These are phyloP conservation scores for Nothopassalora personata DNA, from an alignment of 2,329 filamentous ascomycete species.

Conservation along the genomic window DNA sequence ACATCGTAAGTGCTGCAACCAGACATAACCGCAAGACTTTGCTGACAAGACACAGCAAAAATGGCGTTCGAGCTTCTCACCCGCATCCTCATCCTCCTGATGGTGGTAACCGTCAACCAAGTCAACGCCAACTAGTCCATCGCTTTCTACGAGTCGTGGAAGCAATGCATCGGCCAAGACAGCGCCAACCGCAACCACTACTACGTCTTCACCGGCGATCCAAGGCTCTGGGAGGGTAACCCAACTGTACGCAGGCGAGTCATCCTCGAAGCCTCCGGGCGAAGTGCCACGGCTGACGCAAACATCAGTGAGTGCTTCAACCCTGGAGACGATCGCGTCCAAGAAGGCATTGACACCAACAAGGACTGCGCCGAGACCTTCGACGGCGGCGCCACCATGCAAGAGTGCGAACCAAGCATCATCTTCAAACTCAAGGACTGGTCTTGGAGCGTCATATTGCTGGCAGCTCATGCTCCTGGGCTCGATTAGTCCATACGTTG, in stretches of 20 bases:
- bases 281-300: not conserved
- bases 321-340: not conserved
- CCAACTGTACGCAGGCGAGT: not conserved
- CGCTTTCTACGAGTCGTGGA: not conserved
- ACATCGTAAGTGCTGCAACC: too few species aligned
- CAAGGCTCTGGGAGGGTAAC: not conserved
- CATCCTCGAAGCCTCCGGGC: not conserved
- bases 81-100: not conserved
- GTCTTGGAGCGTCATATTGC: not conserved
- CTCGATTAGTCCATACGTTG: not conserved
- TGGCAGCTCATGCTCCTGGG: not conserved
- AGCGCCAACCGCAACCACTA: not conserved
- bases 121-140: not conserved
- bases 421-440: not conserved
- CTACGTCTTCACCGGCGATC: not conserved
- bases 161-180: not conserved
- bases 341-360: not conserved
- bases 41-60: not conserved
- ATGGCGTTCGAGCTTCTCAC: not conserved
- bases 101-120: not conserved
- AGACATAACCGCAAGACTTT: not conserved
- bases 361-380: not conserved
- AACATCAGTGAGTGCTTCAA: not conserved
- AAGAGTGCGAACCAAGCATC: not conserved
- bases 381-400: not conserved